These are phyloP conservation scores for Dissophora globulifera DNA, from an alignment of 192 early-diverging fungal genomes.

Conservation along the genomic window DNA sequence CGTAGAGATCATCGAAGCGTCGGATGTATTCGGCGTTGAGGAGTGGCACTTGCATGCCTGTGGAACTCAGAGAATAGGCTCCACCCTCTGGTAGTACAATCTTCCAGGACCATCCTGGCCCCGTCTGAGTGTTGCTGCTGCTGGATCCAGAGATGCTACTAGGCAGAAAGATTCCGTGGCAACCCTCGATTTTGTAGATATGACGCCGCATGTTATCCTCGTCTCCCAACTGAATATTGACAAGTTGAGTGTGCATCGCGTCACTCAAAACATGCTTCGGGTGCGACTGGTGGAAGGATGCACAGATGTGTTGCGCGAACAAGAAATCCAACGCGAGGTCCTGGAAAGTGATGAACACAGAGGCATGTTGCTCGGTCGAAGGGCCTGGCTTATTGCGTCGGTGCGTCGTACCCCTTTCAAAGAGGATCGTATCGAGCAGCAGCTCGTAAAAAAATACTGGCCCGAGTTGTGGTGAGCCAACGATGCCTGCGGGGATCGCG, in stretches of 20 bases:
- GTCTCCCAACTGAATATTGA: background rate
- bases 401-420: background rate
- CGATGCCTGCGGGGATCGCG: too few relatives aligned
- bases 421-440: background rate
- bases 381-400: too few relatives aligned
- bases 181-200: background rate
- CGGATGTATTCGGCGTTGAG: background rate
- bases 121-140: too few relatives aligned
- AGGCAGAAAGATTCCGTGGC: background rate
- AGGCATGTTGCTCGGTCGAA: too few relatives aligned
- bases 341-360: background rate
- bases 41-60: background rate
- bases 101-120: too few relatives aligned
- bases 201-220: background rate
- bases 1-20: constrained; percentile 4
- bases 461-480: too few relatives aligned
- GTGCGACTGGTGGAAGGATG: background rate
- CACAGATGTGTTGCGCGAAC: background rate
- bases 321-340: background rate
- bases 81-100: background rate
- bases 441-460: too few relatives aligned
- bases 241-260: background rate
- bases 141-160: too few relatives aligned
- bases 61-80: background rate
- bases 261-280: background rate